Percentiles rank a stretch among this genome's conserved stretches.
These are phyloP conservation scores for Colletotrichum viniferum DNA, from an alignment of 2,329 filamentous ascomycete species.

Conservation along the genomic window DNA sequence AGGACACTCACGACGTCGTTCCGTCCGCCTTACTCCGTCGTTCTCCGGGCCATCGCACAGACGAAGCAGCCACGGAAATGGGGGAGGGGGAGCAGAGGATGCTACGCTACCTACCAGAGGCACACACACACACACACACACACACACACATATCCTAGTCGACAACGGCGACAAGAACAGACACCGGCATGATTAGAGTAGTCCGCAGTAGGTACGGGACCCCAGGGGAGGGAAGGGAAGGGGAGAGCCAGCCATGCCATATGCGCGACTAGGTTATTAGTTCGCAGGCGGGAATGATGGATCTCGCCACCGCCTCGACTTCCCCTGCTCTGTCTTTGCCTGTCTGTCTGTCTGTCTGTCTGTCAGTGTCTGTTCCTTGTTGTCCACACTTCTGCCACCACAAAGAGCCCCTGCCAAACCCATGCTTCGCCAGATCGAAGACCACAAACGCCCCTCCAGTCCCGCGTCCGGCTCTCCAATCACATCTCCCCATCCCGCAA, in stretches of 20 bases:
- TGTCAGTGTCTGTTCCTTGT: background rate
- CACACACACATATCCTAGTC: background rate
- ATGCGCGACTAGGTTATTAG: background rate
- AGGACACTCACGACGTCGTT: background rate
- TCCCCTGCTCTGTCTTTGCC: background rate
- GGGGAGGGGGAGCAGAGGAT: background rate
- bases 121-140: background rate
- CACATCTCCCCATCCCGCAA: background rate
- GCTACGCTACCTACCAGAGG: background rate
- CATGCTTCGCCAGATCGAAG: slow-evolving; percentile 14
- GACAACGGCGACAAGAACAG: background rate
- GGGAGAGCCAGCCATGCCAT: background rate
- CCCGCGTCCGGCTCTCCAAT: slow-evolving; percentile 7
- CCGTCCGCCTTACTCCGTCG: slow-evolving; percentile 3
- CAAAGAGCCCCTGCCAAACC: background rate
- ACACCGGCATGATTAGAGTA: background rate
- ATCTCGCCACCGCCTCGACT: slow-evolving; percentile 3
- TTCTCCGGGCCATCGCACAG: background rate
- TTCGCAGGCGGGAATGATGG: background rate
- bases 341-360: background rate
- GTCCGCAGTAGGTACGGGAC: background rate
- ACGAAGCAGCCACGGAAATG: background rate
- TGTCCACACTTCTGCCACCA: background rate
- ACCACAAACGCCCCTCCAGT: slow-evolving; percentile 16
- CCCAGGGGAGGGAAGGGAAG: background rate